A percentile compares a stretch with the other conserved stretches of the same genome.
These are phyloP conservation scores for Reticulascus tulasneorum DNA, from an alignment of 2,329 filamentous ascomycete species.

Conservation along the genomic window DNA sequence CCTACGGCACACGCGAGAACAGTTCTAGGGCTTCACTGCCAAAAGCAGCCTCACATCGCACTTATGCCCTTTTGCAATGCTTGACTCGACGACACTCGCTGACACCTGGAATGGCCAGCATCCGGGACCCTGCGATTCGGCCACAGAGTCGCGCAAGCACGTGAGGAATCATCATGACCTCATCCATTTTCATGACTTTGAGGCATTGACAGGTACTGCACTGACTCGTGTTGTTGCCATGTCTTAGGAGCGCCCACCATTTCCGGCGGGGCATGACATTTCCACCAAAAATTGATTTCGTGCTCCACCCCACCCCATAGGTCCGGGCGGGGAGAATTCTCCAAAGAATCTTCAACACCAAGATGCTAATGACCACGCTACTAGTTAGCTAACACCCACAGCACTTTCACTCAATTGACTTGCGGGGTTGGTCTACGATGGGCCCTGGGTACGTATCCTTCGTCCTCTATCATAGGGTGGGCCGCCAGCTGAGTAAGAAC, in stretches of 20 bases:
- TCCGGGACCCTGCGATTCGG: not conserved
- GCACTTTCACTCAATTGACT: too few species aligned
- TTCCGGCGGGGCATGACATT: not conserved
- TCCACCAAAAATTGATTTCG: too few species aligned
- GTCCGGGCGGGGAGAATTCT: too few species aligned
- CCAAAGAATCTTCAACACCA: too few species aligned
- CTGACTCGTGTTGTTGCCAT: slow-evolving; percentile 4
- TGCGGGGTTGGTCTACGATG: too few species aligned
- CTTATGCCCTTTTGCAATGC: not conserved
- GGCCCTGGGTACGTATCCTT: too few species aligned
- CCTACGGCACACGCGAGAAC: slow-evolving; percentile 5
- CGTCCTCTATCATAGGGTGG: too few species aligned
- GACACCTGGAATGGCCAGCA: not conserved
- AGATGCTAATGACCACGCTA: too few species aligned
- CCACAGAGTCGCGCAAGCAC: slow-evolving; percentile 2
- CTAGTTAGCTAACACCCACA: too few species aligned
- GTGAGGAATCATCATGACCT: not conserved
- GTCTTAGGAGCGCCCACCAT: not conserved
- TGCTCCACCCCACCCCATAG: too few species aligned
- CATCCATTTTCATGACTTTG: not conserved
- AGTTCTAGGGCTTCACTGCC: slow-evolving; percentile 6
- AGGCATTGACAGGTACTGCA: not conserved
- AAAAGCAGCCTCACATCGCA: slow-evolving; percentile 5
- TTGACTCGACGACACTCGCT: slow-evolving; percentile 2
- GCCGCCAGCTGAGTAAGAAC: too few species aligned